A percentile compares a stretch with the other conserved stretches of the same genome.
phyloP scores from a whole-genome alignment of 306 rosid species.

The Cicer chorassanicum region DNA sequence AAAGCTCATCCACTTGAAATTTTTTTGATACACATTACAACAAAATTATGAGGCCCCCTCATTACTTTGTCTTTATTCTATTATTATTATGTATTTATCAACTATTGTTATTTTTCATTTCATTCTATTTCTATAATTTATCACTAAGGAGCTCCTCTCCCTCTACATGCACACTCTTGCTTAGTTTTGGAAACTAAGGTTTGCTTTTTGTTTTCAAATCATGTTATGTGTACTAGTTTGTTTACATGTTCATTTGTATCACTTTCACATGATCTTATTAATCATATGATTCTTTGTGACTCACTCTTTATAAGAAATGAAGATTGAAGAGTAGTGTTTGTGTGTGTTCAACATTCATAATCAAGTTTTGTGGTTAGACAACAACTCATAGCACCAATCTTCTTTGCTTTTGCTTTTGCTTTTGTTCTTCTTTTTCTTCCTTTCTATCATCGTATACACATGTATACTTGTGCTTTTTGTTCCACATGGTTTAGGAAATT shows the following conservation, averaged over 20 bases:
- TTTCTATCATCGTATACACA: not conserved
- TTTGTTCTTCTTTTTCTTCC: constrained; percentile 4
- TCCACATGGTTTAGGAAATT: not conserved
- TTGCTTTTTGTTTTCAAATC: constrained; percentile 1
- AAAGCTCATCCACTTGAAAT: constrained; percentile 72
- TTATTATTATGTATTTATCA: constrained; percentile 41
- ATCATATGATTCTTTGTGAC: constrained; percentile 23
- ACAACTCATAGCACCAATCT: constrained; percentile 8
- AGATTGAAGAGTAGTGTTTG: constrained; percentile 30
- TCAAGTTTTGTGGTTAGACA: constrained; percentile 27
- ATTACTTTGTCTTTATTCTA: constrained; percentile 49
- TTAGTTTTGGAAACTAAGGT: constrained; percentile 56
- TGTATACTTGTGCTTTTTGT: not conserved
- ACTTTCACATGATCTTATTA: constrained; percentile 17
- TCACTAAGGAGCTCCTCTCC: constrained; percentile 46
- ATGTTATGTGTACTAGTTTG: constrained; percentile 7
- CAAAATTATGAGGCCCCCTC: constrained; percentile 47
- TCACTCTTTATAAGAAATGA: constrained; percentile 30
- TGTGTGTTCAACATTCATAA: not conserved
- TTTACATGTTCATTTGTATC: constrained; percentile 31
- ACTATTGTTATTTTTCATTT: constrained; percentile 46
- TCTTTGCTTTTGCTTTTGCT: constrained; percentile 6
- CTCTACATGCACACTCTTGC: constrained; percentile 58
- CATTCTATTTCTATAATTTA: constrained; percentile 43
- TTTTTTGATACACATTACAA: constrained; percentile 43